Percentiles rank a stretch among this genome's conserved stretches.
These are phyloP conservation scores for Chaetoceros muelleri DNA, from an alignment of 108 stramenopile species.

Conservation along the genomic window DNA sequence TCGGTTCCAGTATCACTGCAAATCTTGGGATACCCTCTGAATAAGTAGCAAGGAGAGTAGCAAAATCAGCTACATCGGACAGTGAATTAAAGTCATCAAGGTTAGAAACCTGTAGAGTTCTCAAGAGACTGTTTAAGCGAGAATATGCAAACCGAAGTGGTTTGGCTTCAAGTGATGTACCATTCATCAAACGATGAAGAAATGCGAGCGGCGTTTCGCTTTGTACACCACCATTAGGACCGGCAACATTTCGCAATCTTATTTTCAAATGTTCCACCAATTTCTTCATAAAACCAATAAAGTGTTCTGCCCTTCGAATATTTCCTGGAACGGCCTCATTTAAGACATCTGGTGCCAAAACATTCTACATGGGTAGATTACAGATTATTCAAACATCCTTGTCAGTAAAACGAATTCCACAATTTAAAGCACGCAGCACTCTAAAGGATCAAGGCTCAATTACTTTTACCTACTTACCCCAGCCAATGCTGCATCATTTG, in stretches of 20 bases:
- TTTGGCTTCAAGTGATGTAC: conserved; percentile 88
- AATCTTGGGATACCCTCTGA: conserved; percentile 86
- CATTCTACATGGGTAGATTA: conserved; percentile 29
- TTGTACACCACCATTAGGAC: conserved; percentile 76
- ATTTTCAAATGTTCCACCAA: conserved; percentile 86
- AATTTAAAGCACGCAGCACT: conserved; percentile 1
- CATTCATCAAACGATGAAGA: conserved; percentile 85
- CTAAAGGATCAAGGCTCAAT: conserved; percentile 1
- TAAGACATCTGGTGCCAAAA: conserved; percentile 77
- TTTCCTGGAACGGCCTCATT: conserved; percentile 98
- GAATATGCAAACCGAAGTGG: conserved; percentile 93
- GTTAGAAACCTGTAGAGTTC: conserved; percentile 81
- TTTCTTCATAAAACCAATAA: conserved; percentile 91
- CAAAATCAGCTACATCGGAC: conserved; percentile 95
- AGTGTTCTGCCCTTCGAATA: conserved; percentile 97
- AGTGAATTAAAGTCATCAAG: conserved; percentile 87
- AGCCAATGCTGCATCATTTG: conserved; percentile 51
- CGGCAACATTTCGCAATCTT: conserved; percentile 60
- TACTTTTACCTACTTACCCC: too few relatives aligned
- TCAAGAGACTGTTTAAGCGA: conserved; percentile 81
- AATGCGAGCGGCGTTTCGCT: conserved; percentile 93
- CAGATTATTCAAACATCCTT: neutral
- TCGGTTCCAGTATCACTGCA: conserved; percentile 96
- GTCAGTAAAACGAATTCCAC: too few relatives aligned
- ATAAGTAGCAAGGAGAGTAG: conserved; percentile 91